Conservation (phyloP, 768 basidiomycete species). For the Crucibulum laeve region DNA sequence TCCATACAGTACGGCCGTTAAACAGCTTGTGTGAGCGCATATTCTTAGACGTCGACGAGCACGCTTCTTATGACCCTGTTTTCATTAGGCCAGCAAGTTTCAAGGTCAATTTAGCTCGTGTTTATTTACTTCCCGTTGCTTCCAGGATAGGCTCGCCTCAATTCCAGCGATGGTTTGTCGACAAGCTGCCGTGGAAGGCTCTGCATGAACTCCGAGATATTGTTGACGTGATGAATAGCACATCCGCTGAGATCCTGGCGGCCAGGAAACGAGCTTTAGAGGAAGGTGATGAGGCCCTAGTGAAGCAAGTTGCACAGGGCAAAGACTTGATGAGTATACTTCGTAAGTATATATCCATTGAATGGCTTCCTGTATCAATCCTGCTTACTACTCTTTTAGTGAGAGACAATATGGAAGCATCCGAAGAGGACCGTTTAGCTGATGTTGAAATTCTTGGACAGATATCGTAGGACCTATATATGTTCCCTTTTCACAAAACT, state of each 20-base stretch:
- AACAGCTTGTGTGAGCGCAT: constrained; percentile 22
- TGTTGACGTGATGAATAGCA: constrained; percentile 27
- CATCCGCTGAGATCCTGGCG: constrained; percentile 29
- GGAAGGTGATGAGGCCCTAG: constrained; percentile 26
- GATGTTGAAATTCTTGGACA: constrained; percentile 37
- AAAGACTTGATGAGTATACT: constrained; percentile 44
- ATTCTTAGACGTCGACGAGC: neutral
- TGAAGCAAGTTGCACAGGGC: constrained; percentile 26
- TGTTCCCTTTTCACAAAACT: neutral
- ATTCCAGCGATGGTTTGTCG: constrained; percentile 27
- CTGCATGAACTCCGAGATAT: constrained; percentile 28
- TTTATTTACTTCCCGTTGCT: constrained; percentile 11
- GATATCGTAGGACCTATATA: constrained; percentile 16
- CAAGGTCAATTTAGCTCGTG: constrained; percentile 5
- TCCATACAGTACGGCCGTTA: constrained; percentile 22
- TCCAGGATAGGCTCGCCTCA: constrained; percentile 18
- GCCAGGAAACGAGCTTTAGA: constrained; percentile 29
- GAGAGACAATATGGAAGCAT: constrained; percentile 30
- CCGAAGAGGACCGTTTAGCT: constrained; percentile 23
- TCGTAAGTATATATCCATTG: constrained; percentile 20
- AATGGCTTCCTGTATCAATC: neutral
- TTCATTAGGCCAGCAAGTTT: neutral
- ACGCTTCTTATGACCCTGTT: constrained; percentile 1
- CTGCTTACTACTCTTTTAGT: constrained; percentile 20
- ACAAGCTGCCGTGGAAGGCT: constrained; percentile 24